Evolutionary conservation across 164 flowering plant genomes (phyloP), one percentile per base, ranked within the genome.

Genomic region (Sextonia rubra): DNA sequence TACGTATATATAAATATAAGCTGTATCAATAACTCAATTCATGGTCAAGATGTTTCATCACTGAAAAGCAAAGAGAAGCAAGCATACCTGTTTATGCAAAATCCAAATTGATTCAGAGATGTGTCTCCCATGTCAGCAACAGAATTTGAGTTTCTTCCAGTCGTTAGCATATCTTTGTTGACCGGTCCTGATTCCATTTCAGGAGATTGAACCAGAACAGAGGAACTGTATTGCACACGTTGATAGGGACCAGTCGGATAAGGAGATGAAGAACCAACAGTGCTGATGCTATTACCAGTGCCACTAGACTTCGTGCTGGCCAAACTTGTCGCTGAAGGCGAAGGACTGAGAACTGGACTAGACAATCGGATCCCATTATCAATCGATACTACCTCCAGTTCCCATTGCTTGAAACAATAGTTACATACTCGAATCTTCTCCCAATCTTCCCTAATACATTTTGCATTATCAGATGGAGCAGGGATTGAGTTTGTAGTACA

Each of bases 401-500:
- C 80, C 92, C 95, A 87, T 81, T 88, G 93, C 84, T 85, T 85
- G 82, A 82, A 94, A 79, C 98, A 94, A 76, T 78, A 94, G 72
- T 90, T 91, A 73, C 98, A 94, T 47, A 86, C 95, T 48, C 98
- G 83, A 65, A 94, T 84, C 81, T 77, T 92, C 69, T 91, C 98
- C 79, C 85, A 77, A 67, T 89, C 93, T 74, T 87, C 94, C 22
- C 66, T 62, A 1, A 75, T 67, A 60, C 65, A 71, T 58, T 77
- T 82, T 61, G 80, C 74, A 27, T 87, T 87, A 80, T 71, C 74
- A 71, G 78, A 78, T 29, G 83, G 76, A 24, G 84, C 85, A 73
- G 97, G 97, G 70, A 94, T 78, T 70, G 90, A 86, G 73, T 94
- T 94, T 70, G 87, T 26, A 15, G 98, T 94, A 82, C 98, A 94